Percentiles rank a stretch among this genome's conserved stretches.
Evolutionary conservation across 345 rosid species (phyloP).

Genomic region (Brassica napus): Da-Ae NC_063438.1:22780001-22780500

Average conservation of each 20-base stretch:
- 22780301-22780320: constrained; percentile 76
- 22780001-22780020: neutral
- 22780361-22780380: constrained; percentile 79
- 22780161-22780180: constrained; percentile 67
- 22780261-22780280: constrained; percentile 39
- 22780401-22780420: constrained; percentile 90
- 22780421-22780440: constrained; percentile 91
- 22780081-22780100: constrained; percentile 65
- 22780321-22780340: constrained; percentile 69
- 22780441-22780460: constrained; percentile 96
- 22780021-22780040: constrained; percentile 1
- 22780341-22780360: constrained; percentile 62
- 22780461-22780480: constrained; percentile 45
- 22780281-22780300: constrained; percentile 78
- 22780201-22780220: constrained; percentile 19
- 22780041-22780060: constrained; percentile 40
- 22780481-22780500: neutral
- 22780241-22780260: neutral
- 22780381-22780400: constrained; percentile 73
- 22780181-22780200: constrained; percentile 54
- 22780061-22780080: constrained; percentile 75
- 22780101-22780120: constrained; percentile 75
- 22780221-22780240: neutral
- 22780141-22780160: constrained; percentile 61
- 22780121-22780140: constrained; percentile 87